Evolutionary conservation across 164 flowering plant genomes (phyloP), one percentile per base, ranked within the genome.

Genomic region (Santalum album): DNA sequence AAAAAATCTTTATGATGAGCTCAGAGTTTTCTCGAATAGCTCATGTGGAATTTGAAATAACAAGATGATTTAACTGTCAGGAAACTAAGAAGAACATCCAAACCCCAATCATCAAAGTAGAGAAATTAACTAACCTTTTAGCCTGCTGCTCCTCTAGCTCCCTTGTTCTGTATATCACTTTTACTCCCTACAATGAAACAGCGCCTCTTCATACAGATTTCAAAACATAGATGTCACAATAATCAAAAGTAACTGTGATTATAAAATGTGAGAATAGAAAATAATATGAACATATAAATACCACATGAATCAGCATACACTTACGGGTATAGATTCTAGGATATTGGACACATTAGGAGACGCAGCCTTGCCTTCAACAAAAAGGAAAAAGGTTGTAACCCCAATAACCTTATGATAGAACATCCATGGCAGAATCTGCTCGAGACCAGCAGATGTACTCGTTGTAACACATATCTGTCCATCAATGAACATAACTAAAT

Each of bases 291-390:
- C 17, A 9, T 16, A 29, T 29, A 29, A 3, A 29, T 9, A 29
- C 6, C 34, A 29, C 34, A 29, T 29, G 34, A 29, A 29, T 29
- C 6, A 29, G 16, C 16, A 38, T 3, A 38, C 9, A 81, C 95
- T 76, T 66, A 94, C 99, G 7, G 90, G 86, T 69, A 94, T 87
- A 15, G 90, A 69, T 62, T 86, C 87, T 49, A 94, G 64, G 49
- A 94, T 82, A 67, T 76, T 77, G 27, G 99, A 82, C 17, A 87
- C 92, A 64, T 56, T 65, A n/a, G 90, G 69, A 55, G 92, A 69
- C 49, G 99, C 96, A 65, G 95, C 99, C 65, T 82, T 90, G 43
- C 99, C 99, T 73, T 90, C 99, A 51, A 94, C 99, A 66, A 90
- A 94, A 46, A 94, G 78, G 61, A 83, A 79, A 75, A 94, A 94